phyloP scores from a whole-genome alignment of 345 rosid genomes.

The Physaria fendleri region DNA sequence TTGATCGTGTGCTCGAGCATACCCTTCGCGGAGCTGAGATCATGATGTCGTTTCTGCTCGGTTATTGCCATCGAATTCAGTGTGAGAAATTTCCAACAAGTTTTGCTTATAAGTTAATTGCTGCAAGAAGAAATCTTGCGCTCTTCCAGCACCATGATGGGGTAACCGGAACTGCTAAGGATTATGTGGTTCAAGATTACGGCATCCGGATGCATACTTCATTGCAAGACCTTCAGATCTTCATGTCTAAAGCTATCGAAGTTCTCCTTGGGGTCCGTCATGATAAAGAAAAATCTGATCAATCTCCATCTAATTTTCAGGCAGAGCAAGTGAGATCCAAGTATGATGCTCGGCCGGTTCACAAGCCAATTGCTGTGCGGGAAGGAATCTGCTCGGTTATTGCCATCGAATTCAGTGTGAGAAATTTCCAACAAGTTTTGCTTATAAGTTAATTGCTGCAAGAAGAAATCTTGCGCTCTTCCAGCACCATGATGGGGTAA shows the following conservation, averaged over 20 bases:
- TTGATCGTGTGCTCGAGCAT: conserved; percentile 90
- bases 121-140: conserved; percentile 95
- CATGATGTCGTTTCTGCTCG: conserved; percentile 77
- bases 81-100: conserved; percentile 79
- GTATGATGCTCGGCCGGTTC: conserved; percentile 77
- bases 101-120: conserved; percentile 74
- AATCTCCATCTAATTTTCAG: conserved; percentile 63
- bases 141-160: conserved; percentile 99
- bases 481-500: conserved; percentile 99
- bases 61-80: conserved; percentile 79
- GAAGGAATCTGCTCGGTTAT: too few species aligned
- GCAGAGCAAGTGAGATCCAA: conserved; percentile 73
- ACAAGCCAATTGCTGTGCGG: conserved; percentile 56
- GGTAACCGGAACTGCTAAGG: conserved; percentile 91
- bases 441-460: conserved; percentile 86
- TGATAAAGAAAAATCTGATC: conserved; percentile 83
- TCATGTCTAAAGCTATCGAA: conserved; percentile 95
- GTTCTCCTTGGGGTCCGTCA: conserved; percentile 74
- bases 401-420: conserved; percentile 88
- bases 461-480: conserved; percentile 96
- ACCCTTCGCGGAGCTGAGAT: conserved; percentile 88
- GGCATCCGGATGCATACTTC: conserved; percentile 93
- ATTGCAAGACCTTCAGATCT: conserved; percentile 78
- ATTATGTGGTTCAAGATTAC: conserved; percentile 90
- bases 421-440: conserved; percentile 63